These are phyloP conservation scores for Loxodes magnus DNA, from an alignment of 73 alveolate genomes.

Conservation along the genomic window DNA sequence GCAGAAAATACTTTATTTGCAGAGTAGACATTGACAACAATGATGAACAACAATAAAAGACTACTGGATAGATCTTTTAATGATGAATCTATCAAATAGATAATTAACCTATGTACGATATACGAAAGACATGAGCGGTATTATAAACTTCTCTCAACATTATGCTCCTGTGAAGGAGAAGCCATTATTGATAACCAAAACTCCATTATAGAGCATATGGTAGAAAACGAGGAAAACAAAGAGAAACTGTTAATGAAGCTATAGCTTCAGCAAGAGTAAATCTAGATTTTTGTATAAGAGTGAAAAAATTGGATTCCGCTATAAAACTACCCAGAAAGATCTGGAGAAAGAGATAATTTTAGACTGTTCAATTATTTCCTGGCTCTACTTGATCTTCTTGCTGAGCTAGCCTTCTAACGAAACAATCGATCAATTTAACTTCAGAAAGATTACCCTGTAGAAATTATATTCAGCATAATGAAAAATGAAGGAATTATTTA, in stretches of 20 bases:
- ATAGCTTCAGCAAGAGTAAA: no score
- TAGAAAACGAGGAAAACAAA: conserved; percentile 3
- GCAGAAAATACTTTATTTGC: conserved; percentile 21
- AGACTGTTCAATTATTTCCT: conserved; percentile 36
- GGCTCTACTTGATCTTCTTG: conserved; percentile 19
- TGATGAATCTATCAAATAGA: conserved; percentile 14
- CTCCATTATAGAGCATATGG: conserved; percentile 16
- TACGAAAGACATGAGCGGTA: conserved; percentile 29
- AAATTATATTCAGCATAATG: no score
- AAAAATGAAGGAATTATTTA: no score
- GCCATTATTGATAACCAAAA: conserved; percentile 29
- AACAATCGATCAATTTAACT: no score
- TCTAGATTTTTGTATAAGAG: no score
- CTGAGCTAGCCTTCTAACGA: conserved; percentile 24
- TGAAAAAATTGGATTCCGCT: conserved; percentile 15
- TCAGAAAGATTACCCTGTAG: no score
- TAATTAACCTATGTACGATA: conserved; percentile 24
- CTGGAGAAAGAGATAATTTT: conserved; percentile 20
- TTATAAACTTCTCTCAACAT: conserved; percentile 28
- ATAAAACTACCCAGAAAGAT: conserved; percentile 7
- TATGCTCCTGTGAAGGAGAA: conserved; percentile 30
- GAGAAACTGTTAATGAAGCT: conserved; percentile 14
- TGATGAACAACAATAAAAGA: conserved; percentile 29
- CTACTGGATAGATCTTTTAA: conserved; percentile 31
- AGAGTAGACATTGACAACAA: conserved; percentile 27